These are phyloP conservation scores for Backusella australiensis DNA, from an alignment of 192 early-diverging fungal genomes.

Conservation along the genomic window DNA sequence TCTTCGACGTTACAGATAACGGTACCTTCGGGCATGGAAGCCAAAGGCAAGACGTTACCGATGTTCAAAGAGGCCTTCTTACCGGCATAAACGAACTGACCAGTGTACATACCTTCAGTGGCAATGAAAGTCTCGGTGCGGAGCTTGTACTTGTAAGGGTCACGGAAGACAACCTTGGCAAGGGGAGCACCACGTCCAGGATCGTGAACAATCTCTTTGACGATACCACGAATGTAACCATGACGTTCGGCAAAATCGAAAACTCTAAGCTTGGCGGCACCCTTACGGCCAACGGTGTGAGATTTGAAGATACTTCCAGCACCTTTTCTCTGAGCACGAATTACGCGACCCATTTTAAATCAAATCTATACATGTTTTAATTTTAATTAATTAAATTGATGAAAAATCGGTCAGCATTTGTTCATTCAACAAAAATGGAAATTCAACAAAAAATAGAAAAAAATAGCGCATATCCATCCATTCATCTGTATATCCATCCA, in stretches of 20 bases:
- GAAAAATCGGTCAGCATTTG: neutral
- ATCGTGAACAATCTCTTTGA: slow-evolving; percentile 99
- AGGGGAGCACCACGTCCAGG: slow-evolving; percentile 96
- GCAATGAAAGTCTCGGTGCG: slow-evolving; percentile 92
- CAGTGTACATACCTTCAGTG: slow-evolving; percentile 98
- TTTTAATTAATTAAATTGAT: neutral
- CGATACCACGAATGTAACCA: slow-evolving; percentile 95
- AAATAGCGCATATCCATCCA: neutral
- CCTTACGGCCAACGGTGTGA: slow-evolving; percentile 90
- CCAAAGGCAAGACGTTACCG: slow-evolving; percentile 94
- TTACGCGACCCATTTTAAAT: slow-evolving; percentile 93
- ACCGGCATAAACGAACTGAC: slow-evolving; percentile 98
- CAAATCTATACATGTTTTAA: slow-evolving; percentile 7
- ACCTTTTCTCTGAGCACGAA: slow-evolving; percentile 95
- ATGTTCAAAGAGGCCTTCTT: slow-evolving; percentile 92
- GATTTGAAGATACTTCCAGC: slow-evolving; percentile 99
- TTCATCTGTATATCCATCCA: neutral
- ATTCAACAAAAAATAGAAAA: neutral
- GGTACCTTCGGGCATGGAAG: slow-evolving; percentile 97
- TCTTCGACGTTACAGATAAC: slow-evolving; percentile 94
- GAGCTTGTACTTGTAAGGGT: slow-evolving; percentile 69
- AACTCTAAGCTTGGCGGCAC: slow-evolving; percentile 93
- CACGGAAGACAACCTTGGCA: slow-evolving; percentile 62
- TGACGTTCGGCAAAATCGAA: slow-evolving; percentile 96
- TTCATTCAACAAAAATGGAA: slow-evolving; percentile 2